Conservation (phyloP, 2,329 filamentous ascomycete species). For the Beauveria asiatica region DNA sequence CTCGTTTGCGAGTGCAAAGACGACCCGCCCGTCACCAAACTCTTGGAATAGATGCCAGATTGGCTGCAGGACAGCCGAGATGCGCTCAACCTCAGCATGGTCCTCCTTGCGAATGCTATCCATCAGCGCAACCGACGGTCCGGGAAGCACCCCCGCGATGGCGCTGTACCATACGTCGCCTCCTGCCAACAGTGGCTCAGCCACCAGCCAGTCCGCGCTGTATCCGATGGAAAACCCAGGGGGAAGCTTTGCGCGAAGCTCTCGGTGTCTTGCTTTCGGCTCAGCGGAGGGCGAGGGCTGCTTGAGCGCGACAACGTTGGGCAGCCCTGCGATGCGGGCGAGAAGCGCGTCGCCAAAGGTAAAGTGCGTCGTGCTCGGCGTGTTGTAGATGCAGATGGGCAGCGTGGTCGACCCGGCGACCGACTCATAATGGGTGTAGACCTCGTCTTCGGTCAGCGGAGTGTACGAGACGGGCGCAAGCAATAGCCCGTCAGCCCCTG, state of each 20-base stretch:
- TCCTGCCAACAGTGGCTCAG: background rate
- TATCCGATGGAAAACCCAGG: background rate
- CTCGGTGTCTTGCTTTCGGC: background rate
- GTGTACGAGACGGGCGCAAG: background rate
- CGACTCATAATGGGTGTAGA: background rate
- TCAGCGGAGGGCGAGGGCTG: background rate
- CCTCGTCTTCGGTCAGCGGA: background rate
- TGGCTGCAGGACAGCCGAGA: background rate
- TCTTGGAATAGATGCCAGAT: background rate
- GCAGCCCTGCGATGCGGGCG: background rate
- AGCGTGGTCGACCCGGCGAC: background rate
- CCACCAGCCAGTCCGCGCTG: background rate
- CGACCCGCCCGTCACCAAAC: background rate
- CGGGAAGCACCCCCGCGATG: background rate
- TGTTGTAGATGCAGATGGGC: background rate
- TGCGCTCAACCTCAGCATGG: background rate
- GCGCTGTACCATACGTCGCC: background rate
- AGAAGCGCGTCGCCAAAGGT: background rate
- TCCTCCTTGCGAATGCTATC: background rate
- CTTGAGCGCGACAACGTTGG: background rate
- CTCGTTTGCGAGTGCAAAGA: background rate
- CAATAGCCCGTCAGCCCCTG: background rate
- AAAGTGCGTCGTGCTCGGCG: background rate
- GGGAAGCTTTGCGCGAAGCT: background rate
- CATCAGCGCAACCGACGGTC: background rate